Conservation (phyloP, 352 stramenopile species). For the Globisporangium carolinianum region DNA sequence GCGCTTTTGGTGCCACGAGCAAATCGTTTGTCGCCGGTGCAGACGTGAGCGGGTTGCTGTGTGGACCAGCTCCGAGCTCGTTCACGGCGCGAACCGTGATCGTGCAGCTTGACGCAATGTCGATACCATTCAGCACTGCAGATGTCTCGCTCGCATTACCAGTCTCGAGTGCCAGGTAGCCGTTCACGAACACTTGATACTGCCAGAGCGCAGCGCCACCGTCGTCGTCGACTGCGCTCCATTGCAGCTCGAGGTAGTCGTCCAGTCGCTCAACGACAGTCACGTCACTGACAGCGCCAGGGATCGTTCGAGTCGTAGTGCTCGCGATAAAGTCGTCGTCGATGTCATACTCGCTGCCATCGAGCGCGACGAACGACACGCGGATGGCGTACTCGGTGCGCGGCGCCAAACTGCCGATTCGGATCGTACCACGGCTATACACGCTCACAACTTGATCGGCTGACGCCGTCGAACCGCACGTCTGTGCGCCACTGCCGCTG, state of each 20-base stretch:
- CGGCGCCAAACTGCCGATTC: constrained; percentile 24
- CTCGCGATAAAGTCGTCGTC: constrained; percentile 17
- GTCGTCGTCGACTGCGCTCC: constrained; percentile 29
- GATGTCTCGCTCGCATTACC: constrained; percentile 17
- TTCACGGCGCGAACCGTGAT: constrained; percentile 40
- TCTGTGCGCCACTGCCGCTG: not conserved
- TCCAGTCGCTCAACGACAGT: constrained; percentile 20
- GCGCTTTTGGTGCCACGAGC: not conserved
- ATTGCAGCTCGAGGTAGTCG: constrained; percentile 36
- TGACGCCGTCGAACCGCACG: constrained; percentile 13
- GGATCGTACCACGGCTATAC: constrained; percentile 26
- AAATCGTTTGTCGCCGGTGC: not conserved
- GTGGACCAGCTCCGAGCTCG: constrained; percentile 20
- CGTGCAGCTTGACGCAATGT: constrained; percentile 1
- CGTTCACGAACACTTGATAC: constrained; percentile 46
- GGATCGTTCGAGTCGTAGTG: constrained; percentile 26
- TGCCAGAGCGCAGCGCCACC: constrained; percentile 26
- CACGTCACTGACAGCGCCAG: constrained; percentile 24
- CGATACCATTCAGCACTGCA: constrained; percentile 13
- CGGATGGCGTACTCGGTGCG: constrained; percentile 30
- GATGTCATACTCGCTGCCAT: constrained; percentile 27
- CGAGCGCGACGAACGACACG: constrained; percentile 18
- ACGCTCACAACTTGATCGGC: constrained; percentile 17
- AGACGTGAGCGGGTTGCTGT: constrained; percentile 6
- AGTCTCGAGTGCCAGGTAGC: constrained; percentile 18